Conservation (phyloP, 257 asterid genomes). For the Ajuga chamaepitys region DNA sequence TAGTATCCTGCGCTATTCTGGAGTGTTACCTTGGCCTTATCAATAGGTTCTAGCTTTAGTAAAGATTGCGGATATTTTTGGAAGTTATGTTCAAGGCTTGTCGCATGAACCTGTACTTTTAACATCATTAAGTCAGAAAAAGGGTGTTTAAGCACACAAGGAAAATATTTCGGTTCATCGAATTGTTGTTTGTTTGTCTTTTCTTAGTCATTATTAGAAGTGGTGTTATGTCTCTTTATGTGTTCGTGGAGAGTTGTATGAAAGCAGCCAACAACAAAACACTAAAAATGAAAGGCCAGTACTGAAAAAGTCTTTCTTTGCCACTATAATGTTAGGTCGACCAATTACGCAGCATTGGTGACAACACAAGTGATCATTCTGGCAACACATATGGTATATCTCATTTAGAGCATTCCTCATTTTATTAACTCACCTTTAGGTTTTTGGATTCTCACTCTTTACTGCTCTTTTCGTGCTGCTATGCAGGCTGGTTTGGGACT, state of each 20-base stretch:
- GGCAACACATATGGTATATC: slow-evolving; percentile 79
- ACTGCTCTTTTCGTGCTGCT: slow-evolving; percentile 22
- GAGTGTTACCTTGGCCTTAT: too few relatives aligned
- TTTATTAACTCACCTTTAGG: background rate
- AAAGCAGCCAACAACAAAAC: background rate
- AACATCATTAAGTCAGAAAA: background rate
- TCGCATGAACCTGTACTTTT: background rate
- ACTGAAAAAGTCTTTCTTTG: slow-evolving; percentile 1
- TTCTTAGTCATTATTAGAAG: background rate
- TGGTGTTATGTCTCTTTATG: slow-evolving; percentile 1
- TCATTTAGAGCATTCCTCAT: slow-evolving; percentile 1
- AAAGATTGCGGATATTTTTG: too few relatives aligned
- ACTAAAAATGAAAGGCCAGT: background rate
- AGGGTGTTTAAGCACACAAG: background rate
- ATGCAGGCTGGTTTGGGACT: slow-evolving; percentile 85
- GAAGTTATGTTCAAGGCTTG: too few relatives aligned
- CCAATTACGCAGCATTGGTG: slow-evolving; percentile 85
- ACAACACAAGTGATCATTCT: slow-evolving; percentile 72
- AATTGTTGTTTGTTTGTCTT: background rate
- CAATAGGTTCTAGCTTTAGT: too few relatives aligned
- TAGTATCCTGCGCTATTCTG: too few relatives aligned
- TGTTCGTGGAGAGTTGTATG: background rate
- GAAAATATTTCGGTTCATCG: background rate
- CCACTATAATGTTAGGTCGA: slow-evolving; percentile 49
- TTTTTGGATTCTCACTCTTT: slow-evolving; percentile 1